phyloP scores from a whole-genome alignment of 2,329 filamentous ascomycete species.

The Aschersonia sp. region DNA sequence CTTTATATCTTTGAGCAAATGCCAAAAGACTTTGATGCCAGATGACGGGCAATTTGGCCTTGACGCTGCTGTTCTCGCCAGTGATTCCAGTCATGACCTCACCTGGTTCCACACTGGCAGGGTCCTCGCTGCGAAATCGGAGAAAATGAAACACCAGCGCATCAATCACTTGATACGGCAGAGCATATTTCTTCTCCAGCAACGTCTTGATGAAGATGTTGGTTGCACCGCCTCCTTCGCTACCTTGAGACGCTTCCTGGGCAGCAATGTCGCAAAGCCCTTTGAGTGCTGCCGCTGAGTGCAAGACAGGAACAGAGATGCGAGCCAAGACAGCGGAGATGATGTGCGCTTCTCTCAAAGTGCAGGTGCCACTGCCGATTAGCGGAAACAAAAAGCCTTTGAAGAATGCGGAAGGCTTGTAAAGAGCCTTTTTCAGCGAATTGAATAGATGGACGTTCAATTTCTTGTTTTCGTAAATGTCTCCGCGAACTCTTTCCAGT shows the following conservation, averaged over 20 bases:
- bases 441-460: slow-evolving; percentile 94
- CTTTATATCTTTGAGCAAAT: slow-evolving; percentile 88
- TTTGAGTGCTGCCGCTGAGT: slow-evolving; percentile 83
- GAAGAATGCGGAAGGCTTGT: slow-evolving; percentile 93
- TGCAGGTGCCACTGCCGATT: slow-evolving; percentile 73
- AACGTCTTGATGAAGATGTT: slow-evolving; percentile 92
- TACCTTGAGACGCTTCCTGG: slow-evolving; percentile 69
- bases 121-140: slow-evolving; percentile 63
- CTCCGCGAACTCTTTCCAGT: slow-evolving; percentile 78
- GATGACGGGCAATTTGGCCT: slow-evolving; percentile 66
- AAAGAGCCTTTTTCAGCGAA: slow-evolving; percentile 75
- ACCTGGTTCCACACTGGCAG: slow-evolving; percentile 32
- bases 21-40: slow-evolving; percentile 91
- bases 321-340: slow-evolving; percentile 73
- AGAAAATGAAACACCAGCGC: slow-evolving; percentile 93
- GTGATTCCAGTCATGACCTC: slow-evolving; percentile 38
- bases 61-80: slow-evolving; percentile 36
- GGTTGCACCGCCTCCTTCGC: slow-evolving; percentile 77
- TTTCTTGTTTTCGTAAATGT: slow-evolving; percentile 89
- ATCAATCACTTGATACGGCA: slow-evolving; percentile 90
- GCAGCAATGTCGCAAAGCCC: slow-evolving; percentile 89
- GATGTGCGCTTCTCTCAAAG: slow-evolving; percentile 81
- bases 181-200: slow-evolving; percentile 90
- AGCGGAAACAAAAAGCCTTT: slow-evolving; percentile 91
- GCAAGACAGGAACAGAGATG: slow-evolving; percentile 77